Conservation (phyloP, 2,329 filamentous ascomycete genomes). For the Diaporthe amygdali region DNA sequence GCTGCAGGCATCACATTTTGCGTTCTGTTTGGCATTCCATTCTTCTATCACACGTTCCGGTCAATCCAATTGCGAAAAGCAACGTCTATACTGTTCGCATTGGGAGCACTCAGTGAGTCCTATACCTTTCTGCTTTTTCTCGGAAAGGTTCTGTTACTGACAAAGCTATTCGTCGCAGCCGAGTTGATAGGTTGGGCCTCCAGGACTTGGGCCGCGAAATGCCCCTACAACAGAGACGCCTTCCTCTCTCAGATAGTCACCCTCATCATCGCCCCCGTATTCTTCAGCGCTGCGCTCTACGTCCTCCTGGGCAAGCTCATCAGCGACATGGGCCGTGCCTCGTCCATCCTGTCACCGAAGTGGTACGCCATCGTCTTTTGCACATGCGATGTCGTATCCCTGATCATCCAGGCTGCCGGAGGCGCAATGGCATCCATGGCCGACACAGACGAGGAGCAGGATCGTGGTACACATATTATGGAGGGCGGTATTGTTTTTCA, state of each 20-base stretch:
- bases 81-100: constrained; percentile 30
- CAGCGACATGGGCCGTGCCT: constrained; percentile 45
- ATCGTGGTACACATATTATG: constrained; percentile 51
- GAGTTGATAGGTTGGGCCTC: constrained; percentile 55
- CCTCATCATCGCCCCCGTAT: constrained; percentile 49
- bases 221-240: constrained; percentile 52
- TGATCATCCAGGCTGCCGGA: constrained; percentile 53
- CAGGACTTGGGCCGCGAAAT: constrained; percentile 52
- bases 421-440: constrained; percentile 50
- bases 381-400: constrained; percentile 50
- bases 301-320: constrained; percentile 54
- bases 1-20: constrained; percentile 32
- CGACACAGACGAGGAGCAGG: constrained; percentile 37
- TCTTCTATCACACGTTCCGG: constrained; percentile 31
- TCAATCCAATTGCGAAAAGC: constrained; percentile 28
- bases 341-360: constrained; percentile 46
- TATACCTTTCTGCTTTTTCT: neutral
- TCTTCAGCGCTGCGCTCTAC: constrained; percentile 58
- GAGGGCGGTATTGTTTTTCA: constrained; percentile 56
- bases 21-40: constrained; percentile 30
- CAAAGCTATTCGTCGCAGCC: constrained; percentile 27
- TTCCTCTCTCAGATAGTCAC: constrained; percentile 57
- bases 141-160: neutral
- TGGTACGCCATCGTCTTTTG: constrained; percentile 54
- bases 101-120: constrained; percentile 32